phyloP scores from a whole-genome alignment of 1,284 basidiomycete genomes.

The Puccinia horiana region DNA sequence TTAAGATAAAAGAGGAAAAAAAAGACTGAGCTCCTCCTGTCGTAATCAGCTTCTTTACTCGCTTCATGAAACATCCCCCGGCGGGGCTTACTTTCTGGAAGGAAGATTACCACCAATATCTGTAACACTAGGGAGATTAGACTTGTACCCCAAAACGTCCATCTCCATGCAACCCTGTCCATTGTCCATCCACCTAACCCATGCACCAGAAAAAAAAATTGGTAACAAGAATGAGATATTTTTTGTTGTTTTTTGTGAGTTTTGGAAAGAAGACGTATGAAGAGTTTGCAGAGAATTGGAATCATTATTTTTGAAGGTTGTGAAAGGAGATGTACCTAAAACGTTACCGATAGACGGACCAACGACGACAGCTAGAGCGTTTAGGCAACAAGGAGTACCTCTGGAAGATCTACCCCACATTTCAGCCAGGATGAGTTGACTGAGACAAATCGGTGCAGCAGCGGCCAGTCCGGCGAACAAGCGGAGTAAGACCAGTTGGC shows the following conservation, averaged over 20 bases:
- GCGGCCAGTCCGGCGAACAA: constrained; percentile 18
- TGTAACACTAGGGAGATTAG: not conserved
- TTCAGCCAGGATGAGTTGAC: constrained; percentile 24
- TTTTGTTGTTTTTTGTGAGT: not conserved
- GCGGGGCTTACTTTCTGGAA: constrained; percentile 33
- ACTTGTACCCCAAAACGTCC: constrained; percentile 37
- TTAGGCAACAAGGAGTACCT: constrained; percentile 19
- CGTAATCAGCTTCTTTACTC: not conserved
- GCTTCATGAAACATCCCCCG: not conserved
- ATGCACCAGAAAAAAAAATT: not conserved
- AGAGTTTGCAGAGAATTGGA: too few relatives aligned
- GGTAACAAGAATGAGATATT: not conserved
- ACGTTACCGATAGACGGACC: constrained; percentile 29
- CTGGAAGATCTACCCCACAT: constrained; percentile 22
- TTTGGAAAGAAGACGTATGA: not conserved
- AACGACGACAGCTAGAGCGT: not conserved
- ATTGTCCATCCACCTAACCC: constrained; percentile 11
- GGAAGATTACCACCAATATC: constrained; percentile 24
- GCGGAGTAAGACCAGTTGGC: constrained; percentile 11
- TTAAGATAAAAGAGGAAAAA: not conserved
- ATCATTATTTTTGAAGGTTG: not conserved
- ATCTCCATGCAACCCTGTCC: constrained; percentile 21
- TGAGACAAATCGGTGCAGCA: constrained; percentile 18
- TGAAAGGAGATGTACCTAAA: constrained; percentile 2
- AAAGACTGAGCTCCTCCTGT: not conserved